Evolutionary conservation across 129 eudicot species (phyloP).

Genomic region (Mikania micrantha): DNA sequence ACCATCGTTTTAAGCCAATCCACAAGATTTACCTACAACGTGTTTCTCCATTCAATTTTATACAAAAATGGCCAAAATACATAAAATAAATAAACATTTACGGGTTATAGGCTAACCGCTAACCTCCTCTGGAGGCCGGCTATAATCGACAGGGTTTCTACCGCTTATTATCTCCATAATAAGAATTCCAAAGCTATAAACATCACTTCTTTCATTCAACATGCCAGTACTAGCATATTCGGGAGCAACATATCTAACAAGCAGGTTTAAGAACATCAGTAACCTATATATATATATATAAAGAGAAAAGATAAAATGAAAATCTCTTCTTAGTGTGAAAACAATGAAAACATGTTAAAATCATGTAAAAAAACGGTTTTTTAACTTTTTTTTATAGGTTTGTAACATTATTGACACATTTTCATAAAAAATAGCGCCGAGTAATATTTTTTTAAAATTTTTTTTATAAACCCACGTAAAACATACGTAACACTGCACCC

Average conservation of each 20-base stretch:
- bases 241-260: slow-evolving; percentile 80
- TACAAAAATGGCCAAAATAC: not conserved
- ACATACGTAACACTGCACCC: no score
- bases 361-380: no score
- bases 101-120: slow-evolving; percentile 45
- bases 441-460: no score
- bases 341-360: no score
- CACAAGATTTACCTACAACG: slow-evolving; percentile 66
- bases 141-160: slow-evolving; percentile 86
- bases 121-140: slow-evolving; percentile 89
- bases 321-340: no score
- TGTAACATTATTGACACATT: no score
- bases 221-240: slow-evolving; percentile 96
- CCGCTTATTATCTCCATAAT: slow-evolving; percentile 84
- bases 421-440: no score
- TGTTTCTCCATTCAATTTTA: not conserved
- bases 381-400: no score
- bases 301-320: no score
- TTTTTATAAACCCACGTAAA: no score
- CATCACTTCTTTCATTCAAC: slow-evolving; percentile 91
- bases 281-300: not conserved
- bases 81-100: not conserved
- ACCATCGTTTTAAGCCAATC: slow-evolving; percentile 95
- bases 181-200: slow-evolving; percentile 89
- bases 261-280: not conserved